phyloP scores from a whole-genome alignment of 345 rosid genomes.

The Garcia nutans region DNA sequence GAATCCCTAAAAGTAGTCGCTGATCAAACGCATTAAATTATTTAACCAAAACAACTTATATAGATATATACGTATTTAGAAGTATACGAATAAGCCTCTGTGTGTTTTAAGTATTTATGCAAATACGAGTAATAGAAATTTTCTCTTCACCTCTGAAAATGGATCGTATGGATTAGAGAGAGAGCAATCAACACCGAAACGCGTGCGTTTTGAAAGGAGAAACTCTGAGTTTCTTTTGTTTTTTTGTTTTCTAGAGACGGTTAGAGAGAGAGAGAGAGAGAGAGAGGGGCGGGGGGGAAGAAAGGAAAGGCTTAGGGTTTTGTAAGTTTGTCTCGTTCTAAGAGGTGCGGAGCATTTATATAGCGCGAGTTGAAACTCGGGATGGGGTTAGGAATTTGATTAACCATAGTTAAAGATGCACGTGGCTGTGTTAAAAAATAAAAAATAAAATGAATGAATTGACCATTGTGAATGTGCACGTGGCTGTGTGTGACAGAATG shows the following conservation, averaged over 20 bases:
- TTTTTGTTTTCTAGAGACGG: background rate
- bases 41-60: too few species aligned
- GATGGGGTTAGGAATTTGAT: background rate
- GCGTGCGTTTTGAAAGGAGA: constrained; percentile 19
- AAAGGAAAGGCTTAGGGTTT: background rate
- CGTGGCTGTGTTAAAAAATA: constrained; percentile 24
- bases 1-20: constrained; percentile 21
- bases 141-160: constrained; percentile 1
- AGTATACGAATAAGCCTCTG: constrained; percentile 1
- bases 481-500: background rate
- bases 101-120: background rate
- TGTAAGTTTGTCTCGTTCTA: too few species aligned
- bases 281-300: background rate
- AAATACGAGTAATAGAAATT: background rate
- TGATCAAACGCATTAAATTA: constrained; percentile 18
- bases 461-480: background rate
- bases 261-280: background rate
- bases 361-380: background rate
- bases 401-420: constrained; percentile 26
- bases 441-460: background rate
- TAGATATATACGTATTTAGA: background rate
- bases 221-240: background rate
- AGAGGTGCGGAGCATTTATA: background rate
- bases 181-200: constrained; percentile 28
- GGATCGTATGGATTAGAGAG: background rate